Evolutionary conservation across 306 rosid species (phyloP).

Genomic region (Castanopsis chinensis): DNA sequence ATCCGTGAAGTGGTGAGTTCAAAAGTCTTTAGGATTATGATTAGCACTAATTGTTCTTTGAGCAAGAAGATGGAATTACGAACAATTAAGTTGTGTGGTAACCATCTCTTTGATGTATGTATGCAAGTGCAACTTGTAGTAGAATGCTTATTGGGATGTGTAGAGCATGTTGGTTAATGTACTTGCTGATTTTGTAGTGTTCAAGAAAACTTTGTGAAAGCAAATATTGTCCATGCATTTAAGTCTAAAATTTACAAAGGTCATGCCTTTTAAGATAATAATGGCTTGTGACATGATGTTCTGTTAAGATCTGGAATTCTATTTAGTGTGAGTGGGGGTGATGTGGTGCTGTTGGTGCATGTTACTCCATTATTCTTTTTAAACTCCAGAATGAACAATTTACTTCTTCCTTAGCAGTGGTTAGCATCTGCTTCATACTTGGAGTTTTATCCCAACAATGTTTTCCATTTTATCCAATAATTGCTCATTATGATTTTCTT

Average conservation of each 20-base stretch:
- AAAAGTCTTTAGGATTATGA: conserved; percentile 9
- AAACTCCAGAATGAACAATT: background rate
- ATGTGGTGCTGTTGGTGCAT: background rate
- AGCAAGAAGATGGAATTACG: background rate
- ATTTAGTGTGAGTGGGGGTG: background rate
- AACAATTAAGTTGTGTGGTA: conserved; percentile 1
- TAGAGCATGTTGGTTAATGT: too few species aligned
- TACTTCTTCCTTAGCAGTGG: background rate
- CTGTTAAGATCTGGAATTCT: too few species aligned
- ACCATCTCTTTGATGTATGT: background rate
- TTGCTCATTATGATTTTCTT: background rate
- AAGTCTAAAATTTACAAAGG: too few species aligned
- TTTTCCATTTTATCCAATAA: background rate
- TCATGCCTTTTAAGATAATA: too few species aligned
- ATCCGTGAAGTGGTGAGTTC: conserved; percentile 73
- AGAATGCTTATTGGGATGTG: background rate
- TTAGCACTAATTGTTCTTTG: conserved; percentile 1
- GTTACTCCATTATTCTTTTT: background rate
- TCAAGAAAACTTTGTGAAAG: too few species aligned
- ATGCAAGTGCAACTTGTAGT: background rate
- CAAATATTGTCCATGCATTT: too few species aligned
- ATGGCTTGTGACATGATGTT: too few species aligned
- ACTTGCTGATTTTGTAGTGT: too few species aligned
- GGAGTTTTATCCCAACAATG: background rate
- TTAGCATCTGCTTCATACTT: background rate